Evolutionary conservation across 306 rosid genomes (phyloP), one percentile per base, ranked within the genome.

Genomic region (Ormosia emarginata): DNA sequence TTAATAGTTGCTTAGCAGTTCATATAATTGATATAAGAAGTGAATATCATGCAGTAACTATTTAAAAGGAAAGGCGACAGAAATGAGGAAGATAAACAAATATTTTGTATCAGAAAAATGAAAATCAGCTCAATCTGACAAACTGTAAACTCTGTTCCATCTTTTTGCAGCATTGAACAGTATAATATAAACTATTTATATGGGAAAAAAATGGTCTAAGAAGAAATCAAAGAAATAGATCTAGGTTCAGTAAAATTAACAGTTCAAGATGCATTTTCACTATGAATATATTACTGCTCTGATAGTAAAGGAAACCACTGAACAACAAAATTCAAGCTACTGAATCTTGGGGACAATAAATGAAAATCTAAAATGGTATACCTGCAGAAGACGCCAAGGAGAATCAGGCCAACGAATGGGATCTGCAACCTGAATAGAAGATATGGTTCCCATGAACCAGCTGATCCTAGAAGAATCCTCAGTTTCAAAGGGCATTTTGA

Each of bases 361-460:
- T 39, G 68, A 73, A 71, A 14, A 44, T 53, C 65, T 12, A 17
- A 17, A 44, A 13, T 17, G 17, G 41, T 11, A 34, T 84, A 95
- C 99, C 98, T 93, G 93, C 24, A 96, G 85, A 79, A 88, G 91
- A 4, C 98, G 93, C 99, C 99, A 96, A 57, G 99, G 99, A 79
- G 99, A 96, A 89, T 91, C 90, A 40, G 94, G 91, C 96, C 98
- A 96, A 41, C 80, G 90, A 75, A 85, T 55, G 15, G 98, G 94
- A 90, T 92, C 92, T 24, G 90, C 86, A 55, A 85, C 90, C 72
- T 89, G 88, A 70, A 86, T 90, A 78, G 92, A 86, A 85, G 98
- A 90, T 43, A 96, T 86, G 4, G 99, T 96, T 57, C 99, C 99
- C 98, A 93, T 93, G 82, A 96, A 96, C 99, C 99, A 96, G 83